Conservation (phyloP, 75 land plant species). For the Sequoia sempervirens region DNA sequence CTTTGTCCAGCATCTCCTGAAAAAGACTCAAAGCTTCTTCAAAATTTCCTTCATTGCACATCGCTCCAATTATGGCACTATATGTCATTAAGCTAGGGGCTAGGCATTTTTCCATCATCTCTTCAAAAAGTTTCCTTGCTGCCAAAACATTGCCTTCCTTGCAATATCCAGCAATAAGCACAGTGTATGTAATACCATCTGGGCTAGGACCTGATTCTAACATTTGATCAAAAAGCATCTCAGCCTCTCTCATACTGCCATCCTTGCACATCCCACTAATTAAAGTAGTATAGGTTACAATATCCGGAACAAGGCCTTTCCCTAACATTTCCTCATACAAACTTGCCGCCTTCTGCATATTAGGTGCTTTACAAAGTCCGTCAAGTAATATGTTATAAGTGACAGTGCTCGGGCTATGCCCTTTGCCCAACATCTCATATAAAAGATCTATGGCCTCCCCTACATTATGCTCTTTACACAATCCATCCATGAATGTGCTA, state of each 20-base stretch:
- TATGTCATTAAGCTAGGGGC: conserved; percentile 47
- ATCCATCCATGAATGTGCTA: conserved; percentile 28
- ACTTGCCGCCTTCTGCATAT: conserved; percentile 31
- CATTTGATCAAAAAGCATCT: conserved; percentile 36
- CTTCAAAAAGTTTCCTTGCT: conserved; percentile 31
- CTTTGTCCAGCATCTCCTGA: conserved; percentile 37
- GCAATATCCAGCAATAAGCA: conserved; percentile 38
- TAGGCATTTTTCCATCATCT: conserved; percentile 46
- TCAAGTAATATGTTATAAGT: conserved; percentile 52
- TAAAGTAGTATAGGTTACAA: conserved; percentile 27
- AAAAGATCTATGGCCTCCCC: conserved; percentile 25
- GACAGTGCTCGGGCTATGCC: conserved; percentile 21
- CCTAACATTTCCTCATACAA: conserved; percentile 50
- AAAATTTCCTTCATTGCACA: conserved; percentile 39
- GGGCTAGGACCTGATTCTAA: conserved; percentile 30
- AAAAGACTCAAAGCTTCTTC: conserved; percentile 48
- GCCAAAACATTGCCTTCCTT: conserved; percentile 15
- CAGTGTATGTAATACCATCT: conserved; percentile 36
- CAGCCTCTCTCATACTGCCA: conserved; percentile 15
- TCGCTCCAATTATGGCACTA: conserved; percentile 51
- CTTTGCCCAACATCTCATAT: conserved; percentile 11
- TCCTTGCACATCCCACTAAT: conserved; percentile 18
- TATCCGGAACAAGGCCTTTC: conserved; percentile 27
- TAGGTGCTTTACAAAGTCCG: conserved; percentile 40
- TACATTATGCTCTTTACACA: conserved; percentile 30